Conservation (phyloP, 345 rosid species). For the Crucihimalaya himalaica region DNA sequence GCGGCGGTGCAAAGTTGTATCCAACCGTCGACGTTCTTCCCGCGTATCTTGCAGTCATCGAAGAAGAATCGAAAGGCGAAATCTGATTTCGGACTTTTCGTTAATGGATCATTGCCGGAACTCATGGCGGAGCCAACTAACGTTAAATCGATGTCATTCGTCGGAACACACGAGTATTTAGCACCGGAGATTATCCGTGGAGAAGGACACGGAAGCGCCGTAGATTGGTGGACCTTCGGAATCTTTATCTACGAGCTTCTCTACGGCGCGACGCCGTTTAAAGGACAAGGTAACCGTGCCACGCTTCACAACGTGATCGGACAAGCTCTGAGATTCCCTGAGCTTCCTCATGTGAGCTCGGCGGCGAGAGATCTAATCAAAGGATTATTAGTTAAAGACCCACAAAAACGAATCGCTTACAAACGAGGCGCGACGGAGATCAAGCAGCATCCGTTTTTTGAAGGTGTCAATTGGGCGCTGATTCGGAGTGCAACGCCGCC, state of each 20-base stretch:
- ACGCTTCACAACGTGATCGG: conserved; percentile 88
- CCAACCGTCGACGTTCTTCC: conserved; percentile 80
- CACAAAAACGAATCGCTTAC: conserved; percentile 75
- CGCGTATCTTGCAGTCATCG: conserved; percentile 64
- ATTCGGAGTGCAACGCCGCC: conserved; percentile 87
- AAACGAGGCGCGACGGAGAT: conserved; percentile 92
- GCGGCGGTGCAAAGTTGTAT: conserved; percentile 60
- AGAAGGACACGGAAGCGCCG: conserved; percentile 98
- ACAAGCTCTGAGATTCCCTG: conserved; percentile 81
- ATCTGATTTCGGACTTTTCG: conserved; percentile 69
- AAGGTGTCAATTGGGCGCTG: conserved; percentile 90
- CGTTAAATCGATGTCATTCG: conserved; percentile 90
- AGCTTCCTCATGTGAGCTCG: conserved; percentile 62
- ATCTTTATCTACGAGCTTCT: conserved; percentile 84
- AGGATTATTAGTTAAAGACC: conserved; percentile 79
- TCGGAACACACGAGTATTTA: conserved; percentile 88
- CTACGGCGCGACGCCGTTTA: conserved; percentile 86
- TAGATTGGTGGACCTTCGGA: conserved; percentile 96
- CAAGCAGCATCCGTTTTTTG: conserved; percentile 87
- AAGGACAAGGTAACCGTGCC: conserved; percentile 87
- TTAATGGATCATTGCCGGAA: conserved; percentile 74
- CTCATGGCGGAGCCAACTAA: conserved; percentile 94
- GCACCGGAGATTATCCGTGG: conserved; percentile 93
- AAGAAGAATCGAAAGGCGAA: conserved; percentile 84
- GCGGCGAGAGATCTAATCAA: conserved; percentile 76